A percentile compares a stretch with the other conserved stretches of the same genome.
phyloP scores from a whole-genome alignment of 1,139 yeast species.

The Lodderomyces elongisporus region DNA sequence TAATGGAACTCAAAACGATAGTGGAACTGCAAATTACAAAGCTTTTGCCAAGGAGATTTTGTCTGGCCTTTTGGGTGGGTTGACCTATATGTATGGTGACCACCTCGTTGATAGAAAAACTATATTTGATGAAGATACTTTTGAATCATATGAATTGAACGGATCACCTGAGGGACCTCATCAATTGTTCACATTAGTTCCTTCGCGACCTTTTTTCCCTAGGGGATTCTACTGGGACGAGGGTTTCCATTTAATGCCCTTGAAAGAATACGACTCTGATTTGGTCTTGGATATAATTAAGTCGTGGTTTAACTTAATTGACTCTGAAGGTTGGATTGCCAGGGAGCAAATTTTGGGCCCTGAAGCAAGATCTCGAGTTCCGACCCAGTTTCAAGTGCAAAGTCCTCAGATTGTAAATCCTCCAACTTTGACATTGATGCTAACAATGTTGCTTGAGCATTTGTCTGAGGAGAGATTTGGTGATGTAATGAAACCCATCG shows the following conservation, averaged over 20 bases:
- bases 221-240: slow-evolving; percentile 99
- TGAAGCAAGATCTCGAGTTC: slow-evolving; percentile 87
- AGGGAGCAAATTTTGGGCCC: slow-evolving; percentile 91
- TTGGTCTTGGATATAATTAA: slow-evolving; percentile 73
- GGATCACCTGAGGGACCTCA: slow-evolving; percentile 62
- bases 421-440: slow-evolving; percentile 82
- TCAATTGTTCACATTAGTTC: slow-evolving; percentile 77
- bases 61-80: slow-evolving; percentile 84
- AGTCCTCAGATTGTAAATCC: slow-evolving; percentile 93
- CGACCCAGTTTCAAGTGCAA: slow-evolving; percentile 78
- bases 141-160: slow-evolving; percentile 47
- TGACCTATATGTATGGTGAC: slow-evolving; percentile 86
- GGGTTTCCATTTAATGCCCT: slow-evolving; percentile 87
- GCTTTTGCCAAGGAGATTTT: slow-evolving; percentile 72
- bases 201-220: slow-evolving; percentile 92
- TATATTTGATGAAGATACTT: slow-evolving; percentile 59
- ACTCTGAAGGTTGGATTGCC: slow-evolving; percentile 94
- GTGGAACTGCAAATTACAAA: slow-evolving; percentile 32
- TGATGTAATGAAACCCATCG: slow-evolving; percentile 20
- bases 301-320: slow-evolving; percentile 86
- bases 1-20: slow-evolving; percentile 33
- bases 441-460: slow-evolving; percentile 60
- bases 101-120: slow-evolving; percentile 76
- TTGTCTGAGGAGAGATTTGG: slow-evolving; percentile 15
- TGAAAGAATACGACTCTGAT: slow-evolving; percentile 80